These are phyloP conservation scores for Sporothrix inflata DNA, from an alignment of 2,329 filamentous ascomycete genomes.

Conservation along the genomic window DNA sequence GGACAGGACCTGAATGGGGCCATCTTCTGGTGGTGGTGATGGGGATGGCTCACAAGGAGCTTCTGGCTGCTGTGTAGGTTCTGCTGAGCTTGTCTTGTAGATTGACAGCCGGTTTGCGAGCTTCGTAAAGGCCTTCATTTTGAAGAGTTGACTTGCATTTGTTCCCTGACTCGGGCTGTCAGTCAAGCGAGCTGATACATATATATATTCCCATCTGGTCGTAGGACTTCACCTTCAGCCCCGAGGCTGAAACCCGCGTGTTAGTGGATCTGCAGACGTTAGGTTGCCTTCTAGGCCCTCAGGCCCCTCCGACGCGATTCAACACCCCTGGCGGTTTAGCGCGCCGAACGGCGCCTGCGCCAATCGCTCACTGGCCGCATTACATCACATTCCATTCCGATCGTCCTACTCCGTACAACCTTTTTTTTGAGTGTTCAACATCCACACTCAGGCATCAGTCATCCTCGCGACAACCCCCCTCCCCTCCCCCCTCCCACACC, in stretches of 20 bases:
- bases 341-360: background rate
- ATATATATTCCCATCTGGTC: no score
- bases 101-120: constrained; percentile 12
- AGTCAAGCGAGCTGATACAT: background rate
- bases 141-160: background rate
- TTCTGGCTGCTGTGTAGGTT: background rate
- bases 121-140: constrained; percentile 5
- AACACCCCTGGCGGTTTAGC: background rate
- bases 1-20: constrained; percentile 52
- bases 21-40: background rate
- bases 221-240: background rate
- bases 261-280: constrained; percentile 11
- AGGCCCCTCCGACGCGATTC: no score
- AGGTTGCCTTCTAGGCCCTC: background rate
- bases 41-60: background rate
- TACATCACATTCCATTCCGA: constrained; percentile 11
- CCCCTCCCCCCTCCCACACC: background rate
- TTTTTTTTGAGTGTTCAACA: no score
- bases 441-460: background rate
- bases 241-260: background rate
- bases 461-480: background rate
- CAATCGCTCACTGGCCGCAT: constrained; percentile 14
- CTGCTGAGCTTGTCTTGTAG: background rate
- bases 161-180: background rate
- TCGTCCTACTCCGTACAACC: no score